Evolutionary conservation across 176 grass and related monocot genomes (phyloP), one percentile per base, ranked within the genome.

Genomic region (Neostapfia colusana): DNA sequence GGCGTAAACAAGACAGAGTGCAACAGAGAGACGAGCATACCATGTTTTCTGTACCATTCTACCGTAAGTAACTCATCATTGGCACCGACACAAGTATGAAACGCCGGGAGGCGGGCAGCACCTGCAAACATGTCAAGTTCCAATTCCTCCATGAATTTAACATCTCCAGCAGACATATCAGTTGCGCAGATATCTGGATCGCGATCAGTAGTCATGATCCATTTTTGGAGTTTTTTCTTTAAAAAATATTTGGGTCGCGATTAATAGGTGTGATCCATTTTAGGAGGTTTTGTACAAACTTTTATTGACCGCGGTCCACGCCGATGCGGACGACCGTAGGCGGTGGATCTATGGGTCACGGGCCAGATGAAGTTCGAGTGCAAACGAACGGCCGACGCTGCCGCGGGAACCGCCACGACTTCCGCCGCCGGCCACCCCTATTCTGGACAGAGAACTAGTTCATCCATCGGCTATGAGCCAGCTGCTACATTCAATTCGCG

Each of bases 11-110:
- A 48, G n/a, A 43, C 13, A 31, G 8, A 41, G 37, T 6, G 35
- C 8, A 49, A 7, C 24, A 48, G 21, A 26, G 39, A 38, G 49
- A 79, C 21, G 62, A 68, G 24, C 73, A 72, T 97, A 97, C 91
- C 95, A 54, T 97, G 62, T 14, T 88, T 87, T 49, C 26, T 82
- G 59, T 97, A 97, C 95, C 95, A 97, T 78, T 93, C 62, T 73
- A 60, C 39, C 12, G 84, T 90, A 44, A 97, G 73, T 61, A 83
- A 57, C 73, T 94, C 79, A 15, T 93, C 85, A 6, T 84, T 90
- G 69, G 84, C 27, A 65, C 95, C 95, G 24, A 71, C 91, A 66
- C 95, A 98, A 54, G 95, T 98, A 81, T 98, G 91, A 82, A 98
- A 98, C 64, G n/a, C 69, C 0, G 91, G 91, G 73, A 98, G 91